A percentile compares a stretch with the other conserved stretches of the same genome.
These are phyloP conservation scores for Diaporthe velutina DNA, from an alignment of 2,329 filamentous ascomycete species.

Conservation along the genomic window DNA sequence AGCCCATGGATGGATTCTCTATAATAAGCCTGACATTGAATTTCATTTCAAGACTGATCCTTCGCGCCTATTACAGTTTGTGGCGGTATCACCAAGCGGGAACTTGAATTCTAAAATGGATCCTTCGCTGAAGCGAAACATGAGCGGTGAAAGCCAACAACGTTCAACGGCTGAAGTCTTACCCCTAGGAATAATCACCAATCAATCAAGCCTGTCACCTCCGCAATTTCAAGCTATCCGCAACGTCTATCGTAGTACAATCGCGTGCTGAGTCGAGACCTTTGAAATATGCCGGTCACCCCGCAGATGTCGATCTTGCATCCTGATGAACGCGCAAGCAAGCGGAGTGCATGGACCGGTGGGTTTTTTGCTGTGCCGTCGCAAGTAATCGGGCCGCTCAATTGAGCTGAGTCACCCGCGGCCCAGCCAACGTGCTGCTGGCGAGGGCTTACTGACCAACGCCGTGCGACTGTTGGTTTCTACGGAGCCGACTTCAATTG, in stretches of 20 bases:
- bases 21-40: background rate
- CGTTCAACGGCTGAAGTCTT: conserved; percentile 2
- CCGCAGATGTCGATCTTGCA: background rate
- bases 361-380: background rate
- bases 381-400: background rate
- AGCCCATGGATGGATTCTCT: background rate
- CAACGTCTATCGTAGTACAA: background rate
- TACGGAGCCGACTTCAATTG: background rate
- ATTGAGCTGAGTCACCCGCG: background rate
- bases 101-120: background rate
- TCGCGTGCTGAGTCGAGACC: conserved; percentile 2
- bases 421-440: background rate
- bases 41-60: background rate
- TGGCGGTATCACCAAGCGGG: background rate
- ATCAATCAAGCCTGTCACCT: background rate
- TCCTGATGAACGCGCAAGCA: background rate
- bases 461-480: background rate
- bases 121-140: background rate
- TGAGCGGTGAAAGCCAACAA: background rate
- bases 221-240: background rate
- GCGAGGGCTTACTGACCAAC: background rate
- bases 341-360: background rate
- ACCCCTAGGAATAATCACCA: background rate
- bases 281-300: background rate
- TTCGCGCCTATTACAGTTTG: background rate